A percentile compares a stretch with the other conserved stretches of the same genome.
These are phyloP conservation scores for Exsudoporus floridanus DNA, from an alignment of 1,284 basidiomycete genomes.

Conservation along the genomic window DNA sequence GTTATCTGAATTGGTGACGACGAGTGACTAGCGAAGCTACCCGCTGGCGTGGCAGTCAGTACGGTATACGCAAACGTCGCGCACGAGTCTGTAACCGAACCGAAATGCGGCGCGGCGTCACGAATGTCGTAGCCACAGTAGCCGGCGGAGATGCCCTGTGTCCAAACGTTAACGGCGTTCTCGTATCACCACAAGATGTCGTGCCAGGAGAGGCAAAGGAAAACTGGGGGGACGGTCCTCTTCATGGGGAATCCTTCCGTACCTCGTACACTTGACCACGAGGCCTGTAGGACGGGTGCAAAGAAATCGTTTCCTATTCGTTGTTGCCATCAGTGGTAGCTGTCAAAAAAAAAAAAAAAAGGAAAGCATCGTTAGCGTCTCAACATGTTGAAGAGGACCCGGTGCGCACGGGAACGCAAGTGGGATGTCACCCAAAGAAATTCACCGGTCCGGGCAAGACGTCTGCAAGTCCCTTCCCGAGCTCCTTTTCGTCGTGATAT, in stretches of 20 bases:
- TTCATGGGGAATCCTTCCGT: background rate
- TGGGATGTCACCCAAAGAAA: background rate
- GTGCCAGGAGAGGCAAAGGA: background rate
- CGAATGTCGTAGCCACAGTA: background rate
- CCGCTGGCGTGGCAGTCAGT: background rate
- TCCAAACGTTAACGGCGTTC: background rate
- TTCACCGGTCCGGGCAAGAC: background rate
- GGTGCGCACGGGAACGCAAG: background rate
- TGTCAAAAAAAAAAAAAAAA: background rate
- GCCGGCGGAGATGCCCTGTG: background rate
- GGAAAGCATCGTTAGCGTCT: background rate
- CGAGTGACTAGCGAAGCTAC: background rate
- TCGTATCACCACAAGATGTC: background rate
- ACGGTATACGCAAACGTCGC: background rate
- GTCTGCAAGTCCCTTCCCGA: background rate
- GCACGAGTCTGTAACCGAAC: background rate
- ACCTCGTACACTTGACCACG: background rate
- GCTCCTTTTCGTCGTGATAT: background rate
- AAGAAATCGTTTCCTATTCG: background rate
- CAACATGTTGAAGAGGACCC: background rate
- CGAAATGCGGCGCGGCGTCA: background rate
- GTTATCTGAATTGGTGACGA: background rate
- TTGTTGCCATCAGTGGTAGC: background rate
- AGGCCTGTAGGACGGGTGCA: background rate
- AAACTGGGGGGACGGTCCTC: too few relatives aligned